Conservation (phyloP, 1,284 basidiomycete genomes). For the Agroathelia rolfsii region DNA sequence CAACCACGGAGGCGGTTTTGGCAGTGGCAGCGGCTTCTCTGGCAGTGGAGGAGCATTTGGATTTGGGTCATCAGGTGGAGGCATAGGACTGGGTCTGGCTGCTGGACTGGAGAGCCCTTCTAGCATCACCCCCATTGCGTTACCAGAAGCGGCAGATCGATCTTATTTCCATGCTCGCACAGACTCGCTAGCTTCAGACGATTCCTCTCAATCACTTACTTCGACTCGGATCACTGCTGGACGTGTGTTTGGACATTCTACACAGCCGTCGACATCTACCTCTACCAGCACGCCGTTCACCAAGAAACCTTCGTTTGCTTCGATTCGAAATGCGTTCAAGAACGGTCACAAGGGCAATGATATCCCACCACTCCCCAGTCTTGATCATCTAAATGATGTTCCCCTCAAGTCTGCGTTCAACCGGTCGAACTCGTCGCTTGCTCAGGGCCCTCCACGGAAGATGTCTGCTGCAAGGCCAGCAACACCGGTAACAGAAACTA, state of each 20-base stretch:
- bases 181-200: constrained; percentile 62
- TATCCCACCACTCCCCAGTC: constrained; percentile 54
- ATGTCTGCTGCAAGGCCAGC: constrained; percentile 39
- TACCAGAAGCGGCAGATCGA: constrained; percentile 39
- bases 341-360: constrained; percentile 46
- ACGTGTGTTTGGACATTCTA: constrained; percentile 48
- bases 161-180: constrained; percentile 65
- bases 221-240: constrained; percentile 26
- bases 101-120: constrained; percentile 61
- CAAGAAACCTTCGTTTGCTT: constrained; percentile 81
- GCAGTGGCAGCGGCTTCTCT: constrained; percentile 29
- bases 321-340: constrained; percentile 84
- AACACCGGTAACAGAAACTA: constrained; percentile 45
- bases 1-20: constrained; percentile 10
- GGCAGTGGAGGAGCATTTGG: constrained; percentile 12
- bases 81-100: no score
- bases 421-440: constrained; percentile 66
- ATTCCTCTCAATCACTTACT: constrained; percentile 50
- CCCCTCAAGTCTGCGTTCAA: constrained; percentile 73
- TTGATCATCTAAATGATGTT: constrained; percentile 52
- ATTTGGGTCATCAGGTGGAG: constrained; percentile 13
- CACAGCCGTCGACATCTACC: constrained; percentile 52
- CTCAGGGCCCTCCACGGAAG: constrained; percentile 26
- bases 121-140: constrained; percentile 37
- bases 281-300: constrained; percentile 41